Evolutionary conservation across 2,329 filamentous ascomycete genomes (phyloP).

Genomic region (Trichoderma pleuroti): DNA sequence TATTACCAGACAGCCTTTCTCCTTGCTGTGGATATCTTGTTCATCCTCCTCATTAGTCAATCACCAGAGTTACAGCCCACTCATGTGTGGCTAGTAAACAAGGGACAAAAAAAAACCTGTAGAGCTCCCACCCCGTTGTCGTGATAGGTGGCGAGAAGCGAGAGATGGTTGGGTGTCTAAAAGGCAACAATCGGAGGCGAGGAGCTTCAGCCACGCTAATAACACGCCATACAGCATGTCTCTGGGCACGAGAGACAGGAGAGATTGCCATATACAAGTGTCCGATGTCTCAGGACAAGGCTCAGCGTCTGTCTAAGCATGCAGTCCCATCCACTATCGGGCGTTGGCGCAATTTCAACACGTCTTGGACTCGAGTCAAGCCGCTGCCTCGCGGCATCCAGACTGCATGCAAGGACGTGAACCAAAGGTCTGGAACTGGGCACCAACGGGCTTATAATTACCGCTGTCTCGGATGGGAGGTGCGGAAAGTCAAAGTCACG

Average conservation of each 20-base stretch:
- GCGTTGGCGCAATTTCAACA: background rate
- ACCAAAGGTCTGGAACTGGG: constrained; percentile 1
- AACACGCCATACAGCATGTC: background rate
- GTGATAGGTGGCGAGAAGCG: constrained; percentile 1
- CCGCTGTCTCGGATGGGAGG: background rate
- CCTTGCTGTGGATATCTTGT: background rate
- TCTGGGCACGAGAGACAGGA: background rate
- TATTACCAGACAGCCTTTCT: background rate
- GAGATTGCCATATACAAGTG: background rate
- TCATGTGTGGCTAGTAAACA: background rate
- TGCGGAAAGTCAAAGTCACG: constrained; percentile 10
- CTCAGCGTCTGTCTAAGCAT: background rate
- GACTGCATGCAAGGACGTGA: background rate
- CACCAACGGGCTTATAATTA: background rate
- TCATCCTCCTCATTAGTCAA: background rate
- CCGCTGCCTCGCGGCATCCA: background rate
- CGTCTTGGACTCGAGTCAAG: background rate
- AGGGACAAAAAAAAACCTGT: background rate
- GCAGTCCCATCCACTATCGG: background rate
- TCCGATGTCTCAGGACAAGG: background rate
- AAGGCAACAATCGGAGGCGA: constrained; percentile 10
- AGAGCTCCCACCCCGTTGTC: background rate
- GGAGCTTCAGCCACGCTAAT: background rate
- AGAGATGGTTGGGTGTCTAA: background rate
- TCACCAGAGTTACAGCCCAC: background rate